A percentile compares a stretch with the other conserved stretches of the same genome.
Conservation (phyloP, 2,329 filamentous ascomycete species). For the Lojkania enalia region DNA sequence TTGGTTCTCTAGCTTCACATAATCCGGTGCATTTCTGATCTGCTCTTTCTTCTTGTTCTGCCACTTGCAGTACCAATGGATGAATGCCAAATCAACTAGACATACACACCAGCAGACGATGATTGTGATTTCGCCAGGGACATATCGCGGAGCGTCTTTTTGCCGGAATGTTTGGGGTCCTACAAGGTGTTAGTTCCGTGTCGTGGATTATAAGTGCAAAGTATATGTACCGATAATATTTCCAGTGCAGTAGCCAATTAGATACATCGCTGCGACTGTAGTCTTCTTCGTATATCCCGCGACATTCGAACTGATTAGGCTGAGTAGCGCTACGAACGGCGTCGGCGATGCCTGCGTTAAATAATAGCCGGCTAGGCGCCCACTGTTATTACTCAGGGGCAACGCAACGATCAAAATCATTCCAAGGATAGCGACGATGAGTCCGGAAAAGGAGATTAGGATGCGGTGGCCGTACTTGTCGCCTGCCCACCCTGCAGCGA, state of each 20-base stretch:
- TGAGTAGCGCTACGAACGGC: slow-evolving; percentile 65
- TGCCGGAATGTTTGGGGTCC: slow-evolving; percentile 46
- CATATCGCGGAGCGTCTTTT: slow-evolving; percentile 54
- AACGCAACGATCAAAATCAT: slow-evolving; percentile 67
- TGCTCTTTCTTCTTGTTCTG: slow-evolving; percentile 64
- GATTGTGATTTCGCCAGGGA: slow-evolving; percentile 66
- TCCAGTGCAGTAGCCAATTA: slow-evolving; percentile 48
- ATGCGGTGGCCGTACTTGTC: slow-evolving; percentile 61
- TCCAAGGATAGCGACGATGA: slow-evolving; percentile 60
- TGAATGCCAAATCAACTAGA: slow-evolving; percentile 60
- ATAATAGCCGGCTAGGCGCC: slow-evolving; percentile 67
- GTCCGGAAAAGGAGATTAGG: slow-evolving; percentile 57
- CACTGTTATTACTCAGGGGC: slow-evolving; percentile 60
- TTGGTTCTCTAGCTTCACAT: slow-evolving; percentile 66
- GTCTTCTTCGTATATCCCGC: slow-evolving; percentile 64
- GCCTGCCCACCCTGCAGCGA: slow-evolving; percentile 60
- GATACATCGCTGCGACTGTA: slow-evolving; percentile 57
- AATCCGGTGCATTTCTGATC: slow-evolving; percentile 57
- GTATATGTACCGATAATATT: slow-evolving; percentile 39
- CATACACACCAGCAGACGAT: slow-evolving; percentile 61
- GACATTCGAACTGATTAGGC: slow-evolving; percentile 65
- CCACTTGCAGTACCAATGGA: slow-evolving; percentile 63
- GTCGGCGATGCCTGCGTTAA: slow-evolving; percentile 63
- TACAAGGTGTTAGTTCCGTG: slow-evolving; percentile 33
- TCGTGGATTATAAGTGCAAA: too few species aligned